Base-by-base conservation (phyloP, 768 basidiomycete species). In the Pisolithus tinctorius region DNA sequence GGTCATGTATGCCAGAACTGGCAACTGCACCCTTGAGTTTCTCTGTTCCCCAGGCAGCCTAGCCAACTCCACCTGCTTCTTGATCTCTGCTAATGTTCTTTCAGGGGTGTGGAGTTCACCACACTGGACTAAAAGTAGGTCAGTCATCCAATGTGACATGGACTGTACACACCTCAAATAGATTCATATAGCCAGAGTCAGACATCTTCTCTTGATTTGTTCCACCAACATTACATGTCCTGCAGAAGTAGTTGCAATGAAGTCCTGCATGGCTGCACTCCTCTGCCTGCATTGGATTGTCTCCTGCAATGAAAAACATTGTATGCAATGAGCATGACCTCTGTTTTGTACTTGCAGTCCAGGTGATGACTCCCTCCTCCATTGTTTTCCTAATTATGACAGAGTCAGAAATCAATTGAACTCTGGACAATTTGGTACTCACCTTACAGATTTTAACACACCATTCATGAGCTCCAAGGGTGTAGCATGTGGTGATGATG, bases 221-320 rank as follows among this genome's bases (percentile, higher is more conserved):
- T 0, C 75, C 71, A 2, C 76, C 71, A 14, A 65, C 62, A 39
- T 61, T 1, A 42, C 74, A 77, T 56, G 70, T 73, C 2, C 67
- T 56, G 49, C 77, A 80, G 4, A 62, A 66, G 8, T 62, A 54
- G 37, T 77, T 78, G 10, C 73, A 72, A 1, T 66, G 61, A 0
- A 63, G 59, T 0, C 76, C 73, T 37, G 71, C 73, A 31, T 79
- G 77, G 0, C 66, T 64, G 3, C 61, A 66, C 1, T 58, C 53
- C n/a, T 45, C 43, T 11, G 43, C 27, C 3, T 27, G 43, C 43
- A 69, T 60, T 0, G 72, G 74, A 53, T 75, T 76, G 48, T 75
- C 71, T 0, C 67, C 71, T 0, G 68, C 69, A 20, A 0, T 55
- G 51, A n/a, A 36, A 66, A 70, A 17, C 69, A 59, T 0, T 56